phyloP scores from a whole-genome alignment of 805 yeast genomes.

The Nakazawaea siamensis region DNA sequence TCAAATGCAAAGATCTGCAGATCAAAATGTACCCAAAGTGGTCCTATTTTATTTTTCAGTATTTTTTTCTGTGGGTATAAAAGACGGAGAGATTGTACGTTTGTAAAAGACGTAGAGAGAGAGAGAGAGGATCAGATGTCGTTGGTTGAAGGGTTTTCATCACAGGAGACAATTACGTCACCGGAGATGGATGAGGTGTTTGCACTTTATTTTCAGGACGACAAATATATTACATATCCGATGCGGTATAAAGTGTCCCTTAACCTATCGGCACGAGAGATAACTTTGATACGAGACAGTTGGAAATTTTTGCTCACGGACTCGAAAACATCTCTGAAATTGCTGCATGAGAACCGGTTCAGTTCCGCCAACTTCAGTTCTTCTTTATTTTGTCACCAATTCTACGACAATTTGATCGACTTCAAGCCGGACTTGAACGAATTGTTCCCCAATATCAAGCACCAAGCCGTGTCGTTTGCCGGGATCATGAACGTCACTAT shows the following conservation, averaged over 20 bases:
- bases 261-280: slow-evolving; percentile 19
- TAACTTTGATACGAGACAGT: slow-evolving; percentile 30
- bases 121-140: too few species aligned
- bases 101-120: too few species aligned
- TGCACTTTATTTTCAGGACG: slow-evolving; percentile 2
- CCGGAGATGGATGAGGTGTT: slow-evolving; percentile 1
- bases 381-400: slow-evolving; percentile 66
- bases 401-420: slow-evolving; percentile 59
- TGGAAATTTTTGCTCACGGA: slow-evolving; percentile 32
- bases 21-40: too few species aligned
- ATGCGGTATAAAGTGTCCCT: slow-evolving; percentile 10
- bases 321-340: slow-evolving; percentile 19
- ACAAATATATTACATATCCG: slow-evolving; percentile 1
- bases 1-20: too few species aligned
- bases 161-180: too few species aligned
- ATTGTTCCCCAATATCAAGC: slow-evolving; percentile 65
- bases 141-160: too few species aligned
- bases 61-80: too few species aligned
- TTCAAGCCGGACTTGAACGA: slow-evolving; percentile 55
- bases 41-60: too few species aligned
- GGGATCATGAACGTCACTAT: slow-evolving; percentile 69
- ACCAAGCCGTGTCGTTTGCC: slow-evolving; percentile 76
- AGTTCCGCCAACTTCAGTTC: slow-evolving; percentile 32
- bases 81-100: too few species aligned
- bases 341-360: slow-evolving; percentile 7